Evolutionary conservation across 768 basidiomycete species (phyloP).

Genomic region (Omphalotus guepiniiformis): DNA sequence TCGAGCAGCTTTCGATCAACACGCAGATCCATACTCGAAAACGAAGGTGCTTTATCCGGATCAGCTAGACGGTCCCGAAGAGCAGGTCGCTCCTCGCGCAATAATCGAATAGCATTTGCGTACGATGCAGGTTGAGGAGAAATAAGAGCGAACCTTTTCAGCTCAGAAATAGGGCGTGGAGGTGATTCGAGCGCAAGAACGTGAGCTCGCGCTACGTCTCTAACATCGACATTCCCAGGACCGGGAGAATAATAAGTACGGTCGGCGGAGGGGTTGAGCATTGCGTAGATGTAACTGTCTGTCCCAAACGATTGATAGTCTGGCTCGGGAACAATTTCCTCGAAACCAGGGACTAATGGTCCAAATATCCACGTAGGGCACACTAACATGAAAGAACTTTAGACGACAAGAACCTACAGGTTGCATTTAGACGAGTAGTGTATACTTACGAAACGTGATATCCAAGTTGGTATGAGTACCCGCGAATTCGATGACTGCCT

Average conservation of each 20-base stretch:
- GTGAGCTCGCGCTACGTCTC: conserved; percentile 9
- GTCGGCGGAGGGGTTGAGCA: background rate
- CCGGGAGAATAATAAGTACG: background rate
- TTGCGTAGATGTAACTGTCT: background rate
- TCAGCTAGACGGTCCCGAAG: background rate
- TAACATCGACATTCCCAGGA: conserved; percentile 7
- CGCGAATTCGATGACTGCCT: conserved; percentile 20
- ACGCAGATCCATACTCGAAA: background rate
- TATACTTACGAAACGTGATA: conserved; percentile 16
- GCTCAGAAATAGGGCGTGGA: background rate
- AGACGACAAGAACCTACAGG: too few relatives aligned
- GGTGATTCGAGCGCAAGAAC: conserved; percentile 8
- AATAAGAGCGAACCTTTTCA: background rate
- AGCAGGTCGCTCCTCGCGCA: background rate
- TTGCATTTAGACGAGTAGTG: too few relatives aligned
- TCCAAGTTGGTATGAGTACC: conserved; percentile 20
- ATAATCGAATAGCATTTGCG: background rate
- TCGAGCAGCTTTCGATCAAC: background rate
- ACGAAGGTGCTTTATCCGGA: background rate
- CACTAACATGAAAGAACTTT: conserved; percentile 12
- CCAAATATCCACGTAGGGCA: conserved; percentile 16
- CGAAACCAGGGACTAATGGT: conserved; percentile 14
- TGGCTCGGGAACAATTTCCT: background rate
- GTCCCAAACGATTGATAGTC: conserved; percentile 6
- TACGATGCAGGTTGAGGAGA: background rate